Evolutionary conservation across 495 filamentous ascomycete genomes (phyloP).

Genomic region (Gamarada debralockiae): DNA sequence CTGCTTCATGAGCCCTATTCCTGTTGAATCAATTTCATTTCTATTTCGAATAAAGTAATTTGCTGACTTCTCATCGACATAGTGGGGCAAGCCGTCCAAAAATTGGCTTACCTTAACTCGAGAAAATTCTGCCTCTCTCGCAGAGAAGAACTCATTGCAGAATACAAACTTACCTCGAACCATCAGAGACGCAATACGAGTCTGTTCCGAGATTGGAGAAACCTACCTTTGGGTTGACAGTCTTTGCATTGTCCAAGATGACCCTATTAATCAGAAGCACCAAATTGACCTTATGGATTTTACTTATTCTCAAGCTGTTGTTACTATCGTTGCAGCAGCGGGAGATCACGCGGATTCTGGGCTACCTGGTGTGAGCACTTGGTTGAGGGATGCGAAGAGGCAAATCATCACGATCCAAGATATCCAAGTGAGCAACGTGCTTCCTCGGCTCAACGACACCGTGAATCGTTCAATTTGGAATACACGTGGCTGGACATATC

Average conservation of each 20-base stretch:
- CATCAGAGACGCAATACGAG: slow-evolving; percentile 25
- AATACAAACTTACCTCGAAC: slow-evolving; percentile 12
- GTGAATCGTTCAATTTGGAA: slow-evolving; percentile 19
- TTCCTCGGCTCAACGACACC: background rate
- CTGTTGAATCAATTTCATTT: no score
- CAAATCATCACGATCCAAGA: background rate
- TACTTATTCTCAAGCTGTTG: background rate
- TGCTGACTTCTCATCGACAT: no score
- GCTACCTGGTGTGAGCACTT: slow-evolving; percentile 8
- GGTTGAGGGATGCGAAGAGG: background rate
- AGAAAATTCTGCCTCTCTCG: background rate
- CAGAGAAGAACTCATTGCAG: background rate
- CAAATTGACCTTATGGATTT: slow-evolving; percentile 12
- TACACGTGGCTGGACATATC: slow-evolving; percentile 25
- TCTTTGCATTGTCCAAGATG: slow-evolving; percentile 30
- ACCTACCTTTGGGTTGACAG: slow-evolving; percentile 31
- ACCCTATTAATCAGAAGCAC: slow-evolving; percentile 1
- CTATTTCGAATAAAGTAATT: no score
- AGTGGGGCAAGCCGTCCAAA: slow-evolving; percentile 4
- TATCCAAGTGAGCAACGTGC: background rate
- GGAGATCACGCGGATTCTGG: slow-evolving; percentile 7
- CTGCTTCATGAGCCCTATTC: no score
- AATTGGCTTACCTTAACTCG: slow-evolving; percentile 1
- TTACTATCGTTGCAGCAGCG: slow-evolving; percentile 6
- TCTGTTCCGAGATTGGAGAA: slow-evolving; percentile 17